Base-by-base conservation (phyloP, 164 flowering plant species). In the Vitis rupestris region DNA sequence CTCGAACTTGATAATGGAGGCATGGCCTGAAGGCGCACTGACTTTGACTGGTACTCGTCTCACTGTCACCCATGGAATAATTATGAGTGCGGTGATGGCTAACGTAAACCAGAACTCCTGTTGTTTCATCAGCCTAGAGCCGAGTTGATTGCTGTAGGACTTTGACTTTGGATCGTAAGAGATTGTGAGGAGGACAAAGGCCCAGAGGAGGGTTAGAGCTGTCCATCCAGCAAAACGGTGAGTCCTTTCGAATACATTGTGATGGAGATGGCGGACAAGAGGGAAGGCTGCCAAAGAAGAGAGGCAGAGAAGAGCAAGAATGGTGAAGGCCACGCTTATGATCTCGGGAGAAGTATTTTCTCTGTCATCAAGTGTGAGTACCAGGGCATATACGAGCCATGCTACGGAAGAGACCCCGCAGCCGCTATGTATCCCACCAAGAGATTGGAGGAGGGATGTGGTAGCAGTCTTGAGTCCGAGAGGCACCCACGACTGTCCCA, bases 31-130 rank as follows among this genome's bases (percentile, higher is more conserved):
- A 0, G 89, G 88, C 1, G 90, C 75, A 1, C 82, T 62, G 47
- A 85, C 67, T 1, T 63, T 76, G 2, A 86, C 87, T 0, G 85
- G 80, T 7, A 87, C 89, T 0, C 86, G 74, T 50, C 86, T 74
- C 4, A 88, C 83, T 0, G 88, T 79, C 29, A 86, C 11, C 94
- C 94, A 90, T 51, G 92, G 94, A 31, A 88, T 73, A 31, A 90
- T 67, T 16, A 88, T 86, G 0, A 88, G 72, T 2, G 84, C 10
- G 1, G 89, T 84, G 13, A 84, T 86, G 51, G 78, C 85, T 0
- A 75, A 1, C 0, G 94, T 88, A 66, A 86, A 80, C 90, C 90
- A 90, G 60, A 83, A 85, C 47, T 88, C 90, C 70, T 85, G 88
- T 1, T 65, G 52, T 56, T 66, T 76, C 8, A 75, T 49, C 31